phyloP scores from a whole-genome alignment of 2,329 filamentous ascomycete genomes.

The Calonectria hongkongensis region DNA sequence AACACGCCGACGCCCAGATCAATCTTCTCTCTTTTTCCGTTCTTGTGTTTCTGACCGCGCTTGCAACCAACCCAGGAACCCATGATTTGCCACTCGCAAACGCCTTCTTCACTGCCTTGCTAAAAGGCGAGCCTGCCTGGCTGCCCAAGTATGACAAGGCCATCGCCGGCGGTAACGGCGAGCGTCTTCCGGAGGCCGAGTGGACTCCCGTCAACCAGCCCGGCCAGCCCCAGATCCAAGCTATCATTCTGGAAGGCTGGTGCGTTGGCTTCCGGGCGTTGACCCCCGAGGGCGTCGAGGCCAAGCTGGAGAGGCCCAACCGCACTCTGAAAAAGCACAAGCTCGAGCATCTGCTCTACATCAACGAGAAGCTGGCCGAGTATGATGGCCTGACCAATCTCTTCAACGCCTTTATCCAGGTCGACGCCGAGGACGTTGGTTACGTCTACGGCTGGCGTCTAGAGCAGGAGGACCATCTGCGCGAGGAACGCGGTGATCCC shows the following conservation, averaged over 20 bases:
- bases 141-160: conserved; percentile 91
- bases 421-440: conserved; percentile 81
- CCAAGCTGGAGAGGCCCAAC: conserved; percentile 71
- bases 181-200: conserved; percentile 77
- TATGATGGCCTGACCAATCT: conserved; percentile 71
- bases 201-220: conserved; percentile 77
- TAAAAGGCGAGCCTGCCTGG: conserved; percentile 70
- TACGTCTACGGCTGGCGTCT: conserved; percentile 91
- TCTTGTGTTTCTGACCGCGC: conserved; percentile 31
- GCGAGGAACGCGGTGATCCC: conserved; percentile 74
- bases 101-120: conserved; percentile 76
- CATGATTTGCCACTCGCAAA: conserved; percentile 83
- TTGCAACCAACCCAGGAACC: conserved; percentile 64
- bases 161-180: conserved; percentile 83
- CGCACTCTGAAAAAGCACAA: conserved; percentile 69
- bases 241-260: conserved; percentile 93
- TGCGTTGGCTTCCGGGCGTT: conserved; percentile 88
- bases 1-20: conserved; percentile 23
- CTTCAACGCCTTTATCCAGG: conserved; percentile 74
- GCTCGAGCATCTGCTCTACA: conserved; percentile 69
- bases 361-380: conserved; percentile 68
- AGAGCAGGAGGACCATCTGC: conserved; percentile 85
- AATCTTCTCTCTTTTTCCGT: background rate
- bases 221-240: conserved; percentile 70
- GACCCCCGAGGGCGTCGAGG: conserved; percentile 67